These are phyloP conservation scores for Calonectria multiphialidica DNA, from an alignment of 2,329 filamentous ascomycete genomes.

Conservation along the genomic window DNA sequence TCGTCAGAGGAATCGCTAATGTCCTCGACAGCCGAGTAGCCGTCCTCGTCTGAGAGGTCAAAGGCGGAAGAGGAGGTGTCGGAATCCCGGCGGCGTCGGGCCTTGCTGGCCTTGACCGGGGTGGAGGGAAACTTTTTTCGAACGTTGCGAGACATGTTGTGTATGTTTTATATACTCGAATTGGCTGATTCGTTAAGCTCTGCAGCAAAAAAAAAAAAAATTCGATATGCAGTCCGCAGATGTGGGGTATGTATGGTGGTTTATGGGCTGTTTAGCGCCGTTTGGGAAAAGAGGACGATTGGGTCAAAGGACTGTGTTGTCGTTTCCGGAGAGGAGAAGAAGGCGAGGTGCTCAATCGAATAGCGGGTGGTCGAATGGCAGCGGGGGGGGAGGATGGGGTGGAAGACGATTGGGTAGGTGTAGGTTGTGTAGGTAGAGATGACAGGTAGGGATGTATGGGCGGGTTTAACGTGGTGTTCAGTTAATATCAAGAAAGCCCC, in stretches of 20 bases:
- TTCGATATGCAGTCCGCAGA: neutral
- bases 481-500: slow-evolving; percentile 38
- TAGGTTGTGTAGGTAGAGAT: neutral
- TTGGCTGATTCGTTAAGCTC: slow-evolving; percentile 7
- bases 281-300: neutral
- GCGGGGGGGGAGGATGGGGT: neutral
- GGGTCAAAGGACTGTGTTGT: slow-evolving; percentile 1
- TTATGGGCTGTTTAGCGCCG: neutral
- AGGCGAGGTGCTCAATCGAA: neutral
- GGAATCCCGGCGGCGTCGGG: slow-evolving; percentile 59
- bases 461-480: slow-evolving; percentile 18
- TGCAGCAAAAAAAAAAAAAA: neutral
- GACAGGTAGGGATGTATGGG: neutral
- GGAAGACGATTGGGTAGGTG: neutral
- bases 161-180: slow-evolving; percentile 3
- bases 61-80: slow-evolving; percentile 68
- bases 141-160: slow-evolving; percentile 65
- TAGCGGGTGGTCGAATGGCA: neutral
- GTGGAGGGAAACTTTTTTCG: slow-evolving; percentile 59
- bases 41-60: slow-evolving; percentile 76
- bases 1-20: slow-evolving; percentile 83
- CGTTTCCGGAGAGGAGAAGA: neutral
- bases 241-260: slow-evolving; percentile 5
- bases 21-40: slow-evolving; percentile 82
- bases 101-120: slow-evolving; percentile 57